phyloP scores from a whole-genome alignment of 306 rosid genomes.

The Vigna trinervia region DNA sequence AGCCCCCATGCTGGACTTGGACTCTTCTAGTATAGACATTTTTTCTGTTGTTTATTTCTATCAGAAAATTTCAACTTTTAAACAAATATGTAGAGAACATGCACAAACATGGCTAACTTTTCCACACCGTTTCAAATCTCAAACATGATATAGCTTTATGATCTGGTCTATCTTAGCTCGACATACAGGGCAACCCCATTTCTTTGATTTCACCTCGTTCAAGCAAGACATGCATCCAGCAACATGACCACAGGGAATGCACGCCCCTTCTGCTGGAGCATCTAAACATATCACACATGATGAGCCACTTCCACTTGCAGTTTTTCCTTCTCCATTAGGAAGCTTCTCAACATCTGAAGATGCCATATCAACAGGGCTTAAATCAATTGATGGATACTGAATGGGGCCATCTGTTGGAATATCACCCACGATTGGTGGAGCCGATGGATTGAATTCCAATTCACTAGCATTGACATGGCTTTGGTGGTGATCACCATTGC shows the following conservation, averaged over 20 bases:
- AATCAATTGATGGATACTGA: slow-evolving; percentile 85
- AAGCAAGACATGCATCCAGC: slow-evolving; percentile 97
- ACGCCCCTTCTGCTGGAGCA: slow-evolving; percentile 94
- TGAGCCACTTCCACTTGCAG: slow-evolving; percentile 54
- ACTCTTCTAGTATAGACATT: slow-evolving; percentile 32
- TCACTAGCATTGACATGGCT: slow-evolving; percentile 37
- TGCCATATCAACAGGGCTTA: slow-evolving; percentile 60
- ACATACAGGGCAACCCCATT: slow-evolving; percentile 99
- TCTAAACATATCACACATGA: slow-evolving; percentile 92
- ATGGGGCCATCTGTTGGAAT: slow-evolving; percentile 58
- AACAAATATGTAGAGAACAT: neutral
- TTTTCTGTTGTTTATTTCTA: slow-evolving; percentile 33
- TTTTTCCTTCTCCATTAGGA: slow-evolving; percentile 47
- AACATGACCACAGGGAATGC: slow-evolving; percentile 99
- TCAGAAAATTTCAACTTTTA: slow-evolving; percentile 5
- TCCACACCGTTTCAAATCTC: slow-evolving; percentile 43
- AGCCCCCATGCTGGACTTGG: slow-evolving; percentile 30
- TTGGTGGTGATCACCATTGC: neutral
- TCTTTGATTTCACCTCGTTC: slow-evolving; percentile 81
- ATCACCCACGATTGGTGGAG: slow-evolving; percentile 62
- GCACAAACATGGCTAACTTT: slow-evolving; percentile 41
- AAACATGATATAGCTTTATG: slow-evolving; percentile 79
- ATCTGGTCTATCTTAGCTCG: slow-evolving; percentile 87
- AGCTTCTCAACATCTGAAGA: slow-evolving; percentile 47
- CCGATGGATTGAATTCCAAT: slow-evolving; percentile 60